Evolutionary conservation across 1,139 yeast genomes (phyloP).

Genomic region (Saccharomyces hybrid): DNA sequence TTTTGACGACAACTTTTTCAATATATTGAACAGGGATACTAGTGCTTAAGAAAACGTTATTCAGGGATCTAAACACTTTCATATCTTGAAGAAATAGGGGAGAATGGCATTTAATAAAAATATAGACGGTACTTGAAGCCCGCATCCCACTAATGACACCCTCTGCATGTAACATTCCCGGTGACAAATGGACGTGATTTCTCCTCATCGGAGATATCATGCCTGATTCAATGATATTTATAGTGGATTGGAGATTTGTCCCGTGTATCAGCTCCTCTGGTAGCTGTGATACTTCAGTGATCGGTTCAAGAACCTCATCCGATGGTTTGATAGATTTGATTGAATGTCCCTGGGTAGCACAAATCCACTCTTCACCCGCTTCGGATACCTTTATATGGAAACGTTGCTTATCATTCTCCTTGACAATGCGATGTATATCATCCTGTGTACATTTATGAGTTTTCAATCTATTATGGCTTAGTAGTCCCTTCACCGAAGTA

Average conservation of each 20-base stretch:
- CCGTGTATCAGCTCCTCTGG: conserved; percentile 66
- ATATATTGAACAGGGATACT: conserved; percentile 52
- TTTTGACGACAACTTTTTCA: conserved; percentile 31
- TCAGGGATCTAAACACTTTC: conserved; percentile 52
- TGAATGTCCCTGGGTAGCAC: conserved; percentile 94
- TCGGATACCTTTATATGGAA: conserved; percentile 39
- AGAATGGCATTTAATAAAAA: conserved; percentile 48
- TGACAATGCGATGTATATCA: conserved; percentile 58
- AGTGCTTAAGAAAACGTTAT: conserved; percentile 65
- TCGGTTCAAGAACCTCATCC: conserved; percentile 37
- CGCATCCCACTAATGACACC: conserved; percentile 67
- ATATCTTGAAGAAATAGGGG: conserved; percentile 39
- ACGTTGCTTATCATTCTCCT: conserved; percentile 60
- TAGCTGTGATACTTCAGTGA: conserved; percentile 30
- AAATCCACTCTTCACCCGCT: conserved; percentile 39
- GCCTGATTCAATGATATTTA: conserved; percentile 42
- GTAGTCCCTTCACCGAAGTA: conserved; percentile 45
- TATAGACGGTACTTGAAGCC: conserved; percentile 47
- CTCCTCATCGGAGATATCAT: conserved; percentile 56
- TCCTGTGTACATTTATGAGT: conserved; percentile 45
- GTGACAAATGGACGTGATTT: conserved; percentile 77
- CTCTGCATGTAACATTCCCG: conserved; percentile 34
- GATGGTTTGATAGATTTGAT: conserved; percentile 40
- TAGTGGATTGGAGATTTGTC: conserved; percentile 49
- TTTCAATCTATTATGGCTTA: conserved; percentile 54